Conservation (phyloP, 2,329 filamentous ascomycete genomes). For the Botrytis medusae region DNA sequence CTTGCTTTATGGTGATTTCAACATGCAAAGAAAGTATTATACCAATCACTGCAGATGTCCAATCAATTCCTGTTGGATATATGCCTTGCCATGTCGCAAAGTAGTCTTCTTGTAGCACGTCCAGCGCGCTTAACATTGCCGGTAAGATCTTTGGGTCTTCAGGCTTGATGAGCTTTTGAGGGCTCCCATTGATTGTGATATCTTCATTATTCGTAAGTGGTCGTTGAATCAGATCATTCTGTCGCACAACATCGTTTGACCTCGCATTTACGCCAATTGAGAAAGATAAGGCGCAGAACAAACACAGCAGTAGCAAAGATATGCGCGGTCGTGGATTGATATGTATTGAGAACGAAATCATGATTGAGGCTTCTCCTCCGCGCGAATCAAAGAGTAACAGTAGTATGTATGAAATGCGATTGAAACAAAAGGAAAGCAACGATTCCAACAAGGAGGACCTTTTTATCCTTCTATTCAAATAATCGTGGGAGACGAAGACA, state of each 20-base stretch:
- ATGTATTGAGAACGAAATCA: neutral
- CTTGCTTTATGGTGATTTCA: neutral
- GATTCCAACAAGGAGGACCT: neutral
- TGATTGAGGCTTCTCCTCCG: neutral
- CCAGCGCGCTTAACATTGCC: conserved; percentile 57
- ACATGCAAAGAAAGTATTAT: neutral
- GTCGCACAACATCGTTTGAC: conserved; percentile 7
- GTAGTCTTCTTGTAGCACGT: conserved; percentile 74
- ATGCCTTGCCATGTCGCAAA: conserved; percentile 76
- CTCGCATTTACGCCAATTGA: conserved; percentile 14
- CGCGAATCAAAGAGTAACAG: neutral
- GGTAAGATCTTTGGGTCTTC: conserved; percentile 26
- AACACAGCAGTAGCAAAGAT: conserved; percentile 2
- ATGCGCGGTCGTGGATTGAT: conserved; percentile 5
- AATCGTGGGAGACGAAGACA: conserved; percentile 11
- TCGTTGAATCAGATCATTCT: conserved; percentile 10
- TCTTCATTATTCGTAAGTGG: conserved; percentile 14
- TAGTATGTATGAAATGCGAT: neutral
- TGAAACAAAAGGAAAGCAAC: neutral
- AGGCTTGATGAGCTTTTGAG: conserved; percentile 8
- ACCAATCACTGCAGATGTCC: conserved; percentile 79
- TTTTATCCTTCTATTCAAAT: neutral
- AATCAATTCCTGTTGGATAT: conserved; percentile 87
- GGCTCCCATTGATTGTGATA: neutral
- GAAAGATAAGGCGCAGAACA: conserved; percentile 4